A percentile compares a stretch with the other conserved stretches of the same genome.
Conservation (phyloP, 768 basidiomycete species). For the Tulasnella calospora region DNA sequence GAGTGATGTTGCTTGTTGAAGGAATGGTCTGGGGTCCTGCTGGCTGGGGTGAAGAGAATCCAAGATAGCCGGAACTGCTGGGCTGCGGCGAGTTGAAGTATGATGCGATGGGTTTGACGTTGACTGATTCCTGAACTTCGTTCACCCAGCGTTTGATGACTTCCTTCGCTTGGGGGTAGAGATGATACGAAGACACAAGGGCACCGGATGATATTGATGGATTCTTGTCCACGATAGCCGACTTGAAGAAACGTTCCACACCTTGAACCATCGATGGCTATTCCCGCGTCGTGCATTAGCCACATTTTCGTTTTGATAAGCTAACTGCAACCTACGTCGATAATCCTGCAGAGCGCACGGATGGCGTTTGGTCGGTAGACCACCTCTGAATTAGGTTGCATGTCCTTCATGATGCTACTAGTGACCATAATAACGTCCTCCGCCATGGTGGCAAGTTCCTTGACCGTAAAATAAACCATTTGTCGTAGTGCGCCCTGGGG, state of each 20-base stretch:
- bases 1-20: conserved; percentile 87
- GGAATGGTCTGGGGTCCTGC: conserved; percentile 68
- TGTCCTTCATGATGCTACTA: conserved; percentile 99
- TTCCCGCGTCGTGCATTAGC: conserved; percentile 22
- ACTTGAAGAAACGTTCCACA: conserved; percentile 98
- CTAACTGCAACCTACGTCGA: conserved; percentile 67
- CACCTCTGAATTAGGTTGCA: conserved; percentile 98
- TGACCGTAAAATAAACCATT: conserved; percentile 97
- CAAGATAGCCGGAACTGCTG: conserved; percentile 56
- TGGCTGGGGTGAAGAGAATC: conserved; percentile 54
- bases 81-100: conserved; percentile 52
- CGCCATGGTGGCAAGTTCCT: conserved; percentile 90
- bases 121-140: conserved; percentile 94
- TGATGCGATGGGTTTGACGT: conserved; percentile 65
- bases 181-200: conserved; percentile 93
- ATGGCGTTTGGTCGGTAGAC: conserved; percentile 98
- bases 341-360: conserved; percentile 90
- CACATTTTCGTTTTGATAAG: not conserved
- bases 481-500: conserved; percentile 86
- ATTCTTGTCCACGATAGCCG: conserved; percentile 95
- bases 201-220: conserved; percentile 94
- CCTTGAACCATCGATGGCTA: conserved; percentile 99
- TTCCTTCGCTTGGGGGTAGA: conserved; percentile 88
- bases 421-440: conserved; percentile 99
- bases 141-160: conserved; percentile 99